Evolutionary conservation across 2,329 filamentous ascomycete species (phyloP).

Genomic region (Dendrostoma leiphaemia): DNA sequence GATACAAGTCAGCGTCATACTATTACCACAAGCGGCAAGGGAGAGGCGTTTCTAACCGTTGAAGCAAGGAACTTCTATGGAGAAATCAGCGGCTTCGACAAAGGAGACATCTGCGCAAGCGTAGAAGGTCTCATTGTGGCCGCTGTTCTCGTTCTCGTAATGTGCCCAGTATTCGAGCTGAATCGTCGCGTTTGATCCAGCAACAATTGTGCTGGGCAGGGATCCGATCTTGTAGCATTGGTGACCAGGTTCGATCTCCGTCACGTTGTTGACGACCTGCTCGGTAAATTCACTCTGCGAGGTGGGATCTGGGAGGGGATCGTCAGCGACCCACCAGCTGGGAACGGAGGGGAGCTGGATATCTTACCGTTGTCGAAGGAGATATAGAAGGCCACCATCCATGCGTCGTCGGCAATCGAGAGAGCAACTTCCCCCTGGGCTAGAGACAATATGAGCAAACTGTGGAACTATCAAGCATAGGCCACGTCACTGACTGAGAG

Average conservation of each 20-base stretch:
- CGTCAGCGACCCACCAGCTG: not conserved
- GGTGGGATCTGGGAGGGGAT: slow-evolving; percentile 34
- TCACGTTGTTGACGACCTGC: slow-evolving; percentile 35
- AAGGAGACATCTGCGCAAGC: slow-evolving; percentile 37
- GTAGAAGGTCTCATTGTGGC: slow-evolving; percentile 35
- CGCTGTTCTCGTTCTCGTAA: slow-evolving; percentile 35
- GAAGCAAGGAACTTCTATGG: slow-evolving; percentile 33
- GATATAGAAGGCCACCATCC: slow-evolving; percentile 47
- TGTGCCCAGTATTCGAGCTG: slow-evolving; percentile 47
- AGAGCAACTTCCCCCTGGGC: slow-evolving; percentile 50
- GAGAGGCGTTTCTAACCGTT: slow-evolving; percentile 26
- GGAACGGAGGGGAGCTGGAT: not conserved
- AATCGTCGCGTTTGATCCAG: slow-evolving; percentile 46
- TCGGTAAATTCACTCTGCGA: slow-evolving; percentile 39
- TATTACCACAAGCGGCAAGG: too few relatives aligned
- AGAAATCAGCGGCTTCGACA: slow-evolving; percentile 29
- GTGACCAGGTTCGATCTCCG: slow-evolving; percentile 42
- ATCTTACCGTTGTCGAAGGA: slow-evolving; percentile 28
- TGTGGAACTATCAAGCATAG: not conserved
- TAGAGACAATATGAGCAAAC: slow-evolving; percentile 20
- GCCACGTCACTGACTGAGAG: slow-evolving; percentile 38
- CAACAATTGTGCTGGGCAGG: slow-evolving; percentile 31
- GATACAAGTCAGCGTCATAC: not conserved
- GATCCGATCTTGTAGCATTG: slow-evolving; percentile 41
- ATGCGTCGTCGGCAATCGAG: slow-evolving; percentile 50